phyloP scores from a whole-genome alignment of 805 yeast genomes.

The Metschnikowia picachoensis region DNA sequence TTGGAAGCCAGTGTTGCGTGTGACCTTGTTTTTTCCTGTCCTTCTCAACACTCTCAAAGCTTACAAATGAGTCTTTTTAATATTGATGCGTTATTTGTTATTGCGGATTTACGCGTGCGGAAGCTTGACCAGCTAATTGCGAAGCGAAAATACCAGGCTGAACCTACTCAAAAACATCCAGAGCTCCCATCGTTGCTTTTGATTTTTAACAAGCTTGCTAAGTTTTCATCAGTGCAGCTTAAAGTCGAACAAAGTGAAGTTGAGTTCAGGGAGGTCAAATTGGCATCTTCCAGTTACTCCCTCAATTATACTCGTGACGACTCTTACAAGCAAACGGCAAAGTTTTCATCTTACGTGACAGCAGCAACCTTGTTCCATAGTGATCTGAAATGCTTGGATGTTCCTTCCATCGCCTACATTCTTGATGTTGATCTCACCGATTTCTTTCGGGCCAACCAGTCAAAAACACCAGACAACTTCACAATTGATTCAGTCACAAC shows the following conservation, averaged over 20 bases:
- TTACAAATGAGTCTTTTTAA: conserved; percentile 4
- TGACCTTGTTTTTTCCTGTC: conserved; percentile 7
- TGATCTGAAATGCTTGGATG: conserved; percentile 28
- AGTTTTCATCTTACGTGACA: conserved; percentile 24
- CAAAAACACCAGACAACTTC: conserved; percentile 6
- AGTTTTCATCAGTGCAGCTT: conserved; percentile 13
- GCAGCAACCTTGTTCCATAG: conserved; percentile 27
- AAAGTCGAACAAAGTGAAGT: conserved; percentile 18
- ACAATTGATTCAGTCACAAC: conserved; percentile 17
- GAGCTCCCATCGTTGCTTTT: conserved; percentile 1
- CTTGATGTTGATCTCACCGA: conserved; percentile 22
- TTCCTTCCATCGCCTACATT: conserved; percentile 33
- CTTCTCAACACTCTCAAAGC: background rate
- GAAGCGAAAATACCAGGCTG: background rate
- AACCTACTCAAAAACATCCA: background rate
- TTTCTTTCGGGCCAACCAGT: conserved; percentile 18
- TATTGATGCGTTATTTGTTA: conserved; percentile 7
- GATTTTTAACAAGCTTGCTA: conserved; percentile 7
- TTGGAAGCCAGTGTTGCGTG: conserved; percentile 11
- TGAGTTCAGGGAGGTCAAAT: conserved; percentile 9
- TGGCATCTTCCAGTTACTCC: conserved; percentile 15
- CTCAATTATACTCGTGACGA: conserved; percentile 11
- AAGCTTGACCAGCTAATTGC: conserved; percentile 8
- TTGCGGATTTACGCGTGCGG: conserved; percentile 10
- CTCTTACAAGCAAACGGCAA: conserved; percentile 13